Base-by-base conservation (phyloP, 2,329 filamentous ascomycete genomes). In the Pseudogymnoascus sp. region DNA sequence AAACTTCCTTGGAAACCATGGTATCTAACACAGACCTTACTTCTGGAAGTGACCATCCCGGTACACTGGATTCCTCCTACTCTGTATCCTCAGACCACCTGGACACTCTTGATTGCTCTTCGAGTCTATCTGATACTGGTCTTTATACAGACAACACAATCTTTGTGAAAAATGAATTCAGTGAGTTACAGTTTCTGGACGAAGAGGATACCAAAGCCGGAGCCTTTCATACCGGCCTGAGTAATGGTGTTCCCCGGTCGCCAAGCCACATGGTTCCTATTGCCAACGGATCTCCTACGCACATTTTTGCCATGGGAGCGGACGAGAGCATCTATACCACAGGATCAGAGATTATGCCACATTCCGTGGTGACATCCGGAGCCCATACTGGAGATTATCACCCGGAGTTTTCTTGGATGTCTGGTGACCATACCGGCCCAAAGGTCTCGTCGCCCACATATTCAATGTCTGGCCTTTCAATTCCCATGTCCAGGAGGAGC, bases 81-180 rank as follows among this genome's bases (percentile, higher is more conserved):
- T 65, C 70, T 66, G 68, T 70, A 59, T 67, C 70, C 60, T 69
- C 69, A 62, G 66, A 66, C 61, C 66, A 66, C 60, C 70, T 69
- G 66, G 69, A 71, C 67, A 60, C 62, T 58, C 68, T 66, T 64
- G 66, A 64, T 60, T 70, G 69, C 63, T 72, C 69, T 63, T 66
- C 61, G 60, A 71, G 69, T 60, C 69, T 70, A 61, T 64, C 66
- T 12, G 64, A 65, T 62, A 60, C 65, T 64, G 65, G 63, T 64
- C 60, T 70, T 50, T 71, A 66, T 62, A 67, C 68, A 53, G 66
- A 68, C 28, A 68, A 66, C 25, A 67, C 66, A 60, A 67, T 68
- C 50, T 61, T 58, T 61, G 66, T 68, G 64, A 70, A 72, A 50
- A 57, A 68, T 22, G 68, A 66, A 53, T 68, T 67, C 65, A 66